Base-by-base conservation (phyloP, 306 rosid genomes). In the Lablab purpureus region DNA sequence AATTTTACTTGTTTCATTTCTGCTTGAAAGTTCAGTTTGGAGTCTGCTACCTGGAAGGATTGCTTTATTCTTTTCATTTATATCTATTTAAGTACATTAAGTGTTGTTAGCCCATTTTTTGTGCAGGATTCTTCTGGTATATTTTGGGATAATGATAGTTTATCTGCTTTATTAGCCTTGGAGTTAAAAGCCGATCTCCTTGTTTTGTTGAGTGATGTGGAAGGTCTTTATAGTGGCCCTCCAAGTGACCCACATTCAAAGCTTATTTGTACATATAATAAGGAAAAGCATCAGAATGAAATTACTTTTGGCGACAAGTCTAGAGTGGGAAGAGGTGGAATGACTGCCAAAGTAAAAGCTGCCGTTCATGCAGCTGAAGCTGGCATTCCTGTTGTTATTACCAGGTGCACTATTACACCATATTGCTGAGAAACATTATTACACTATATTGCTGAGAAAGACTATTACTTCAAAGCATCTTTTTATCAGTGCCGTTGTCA, bases 141-240 rank as follows among this genome's bases (percentile, higher is more conserved):
- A 84, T 96, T 96, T 89, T 96, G 99, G 99, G 99, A 96, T 78
- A 96, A 96, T 79, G 99, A 96, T 85, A 96, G 99, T 90, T 91
- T 96, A 86, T 90, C 99, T 19, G 99, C 99, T 80, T 88, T 96
- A 40, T 83, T 96, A 87, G 97, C 98, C 82, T 86, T 96, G 91
- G 99, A 96, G 87, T 81, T 96, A 69, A 93, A 93, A 82, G 99
- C 99, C 71, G 99, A 93, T 85, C 93, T 96, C 80, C 98, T 96
- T 83, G 79, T 96, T 83, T 89, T 96, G 83, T 89, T 96, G 89
- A 96, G 99, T 72, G 99, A 96, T 75, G 99, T 96, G 13, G 99
- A 93, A 8, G 99, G 99, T 79, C 94, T 96, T 40, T 96, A 91
- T 50, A 96, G 96, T 58, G 98, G 98, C 62, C 99, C 99, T 76